Evolutionary conservation across 2,329 filamentous ascomycete genomes (phyloP), one percentile per base, ranked within the genome.

Genomic region (Penicillium paneum): DNA sequence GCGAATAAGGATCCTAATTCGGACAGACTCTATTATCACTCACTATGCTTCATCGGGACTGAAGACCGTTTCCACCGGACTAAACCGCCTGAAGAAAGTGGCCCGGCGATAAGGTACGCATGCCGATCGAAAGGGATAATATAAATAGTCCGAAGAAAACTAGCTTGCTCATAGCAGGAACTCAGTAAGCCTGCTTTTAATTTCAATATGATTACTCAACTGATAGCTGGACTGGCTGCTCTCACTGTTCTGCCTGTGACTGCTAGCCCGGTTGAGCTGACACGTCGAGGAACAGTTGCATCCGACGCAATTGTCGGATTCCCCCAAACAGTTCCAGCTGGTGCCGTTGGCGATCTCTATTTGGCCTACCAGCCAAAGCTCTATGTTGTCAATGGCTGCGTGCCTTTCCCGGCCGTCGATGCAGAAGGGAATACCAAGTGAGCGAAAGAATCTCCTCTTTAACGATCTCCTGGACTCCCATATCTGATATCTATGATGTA

Each of bases 351-450:
- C 13, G 65, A 72, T 3, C 65, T 83, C 24, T 82, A 82, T 59
- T 65, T 80, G 39, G 79, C 79, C 49, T 85, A 83, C 69, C 78
- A 85, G 69, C 83, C 82, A 0, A 76, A 74, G 49, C 74, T 85
- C 6, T 62, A 82, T 11, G 79, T 85, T 5, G 75, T 77, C 17
- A 81, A 82, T 61, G 83, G 84, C 42, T 87, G 84, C 57, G 83
- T 86, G 8, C 82, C 83, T 0, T 87, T 84, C 64, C 83, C 83
- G 0, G 83, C 80, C 1, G 83, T 87, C 1, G 80, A 87, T 57
- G 76, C 76, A 0, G 67, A 72, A 0, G 84, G 84, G 2, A 76
- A 86, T 60, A 85, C 80, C 15, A 75, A 78, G 83, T 85, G 67
- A 55, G 74, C 61, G 17, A n/a, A 24, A 10, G 12, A 6, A 46